Conservation (phyloP, 148 eudicot species). For the Rhododendron ferrugineum region DNA sequence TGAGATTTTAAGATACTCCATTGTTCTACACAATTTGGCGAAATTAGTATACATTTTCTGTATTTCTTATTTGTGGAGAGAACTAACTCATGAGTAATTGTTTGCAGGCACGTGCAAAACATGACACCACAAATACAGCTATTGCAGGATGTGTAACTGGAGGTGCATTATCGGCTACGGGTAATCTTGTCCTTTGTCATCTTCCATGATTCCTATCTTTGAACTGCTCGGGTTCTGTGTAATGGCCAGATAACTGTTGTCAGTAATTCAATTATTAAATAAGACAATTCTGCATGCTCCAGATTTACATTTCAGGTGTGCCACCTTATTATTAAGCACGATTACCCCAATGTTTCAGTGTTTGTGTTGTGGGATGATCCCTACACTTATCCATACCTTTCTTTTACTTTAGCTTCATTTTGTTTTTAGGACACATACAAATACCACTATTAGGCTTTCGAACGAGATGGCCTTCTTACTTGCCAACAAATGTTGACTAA, state of each 20-base stretch:
- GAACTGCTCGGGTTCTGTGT: not conserved
- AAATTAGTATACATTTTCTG: not conserved
- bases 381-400: not conserved
- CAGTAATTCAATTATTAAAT: not conserved
- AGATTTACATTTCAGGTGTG: not conserved
- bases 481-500: not conserved
- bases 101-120: slow-evolving; percentile 82
- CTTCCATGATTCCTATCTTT: not conserved
- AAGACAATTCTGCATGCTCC: not conserved
- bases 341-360: not conserved
- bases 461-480: not conserved
- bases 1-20: not conserved
- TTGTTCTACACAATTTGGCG: not conserved
- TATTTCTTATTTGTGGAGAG: not conserved
- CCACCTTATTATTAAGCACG: not conserved
- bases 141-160: slow-evolving; percentile 93
- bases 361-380: not conserved
- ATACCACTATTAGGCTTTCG: not conserved
- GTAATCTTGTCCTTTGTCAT: slow-evolving; percentile 25
- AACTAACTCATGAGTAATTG: slow-evolving; percentile 14
- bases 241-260: not conserved
- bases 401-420: not conserved
- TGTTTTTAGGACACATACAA: not conserved
- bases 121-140: slow-evolving; percentile 76
- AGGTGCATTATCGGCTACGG: slow-evolving; percentile 71